These are phyloP conservation scores for Pyrenophora seminiperda DNA, from an alignment of 2,329 filamentous ascomycete genomes.

Conservation along the genomic window DNA sequence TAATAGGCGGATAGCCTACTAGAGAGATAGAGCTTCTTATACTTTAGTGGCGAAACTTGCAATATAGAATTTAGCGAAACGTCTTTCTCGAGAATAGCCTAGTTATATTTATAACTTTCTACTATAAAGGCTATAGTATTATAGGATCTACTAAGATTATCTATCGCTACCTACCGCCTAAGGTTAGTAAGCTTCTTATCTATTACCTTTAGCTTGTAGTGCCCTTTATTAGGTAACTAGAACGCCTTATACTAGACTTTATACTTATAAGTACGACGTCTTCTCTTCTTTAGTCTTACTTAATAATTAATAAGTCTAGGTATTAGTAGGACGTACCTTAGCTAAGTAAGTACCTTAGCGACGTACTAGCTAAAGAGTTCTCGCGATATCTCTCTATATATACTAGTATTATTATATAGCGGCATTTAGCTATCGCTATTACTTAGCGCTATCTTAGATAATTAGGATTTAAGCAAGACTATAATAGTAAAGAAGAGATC, in stretches of 20 bases:
- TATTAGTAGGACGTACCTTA: background rate
- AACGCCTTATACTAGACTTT: background rate
- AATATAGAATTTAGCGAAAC: background rate
- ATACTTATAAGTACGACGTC: background rate
- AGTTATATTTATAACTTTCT: background rate
- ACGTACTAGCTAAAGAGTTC: conserved; percentile 1
- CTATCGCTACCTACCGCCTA: background rate
- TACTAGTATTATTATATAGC: background rate
- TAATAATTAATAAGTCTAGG: background rate
- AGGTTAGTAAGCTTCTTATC: background rate
- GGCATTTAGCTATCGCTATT: background rate
- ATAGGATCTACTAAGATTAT: background rate
- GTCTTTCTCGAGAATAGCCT: background rate
- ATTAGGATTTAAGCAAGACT: conserved; percentile 1
- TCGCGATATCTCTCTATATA: background rate
- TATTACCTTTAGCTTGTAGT: background rate
- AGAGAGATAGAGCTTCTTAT: background rate
- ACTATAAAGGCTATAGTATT: background rate
- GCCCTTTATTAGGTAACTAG: background rate
- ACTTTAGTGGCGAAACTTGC: background rate
- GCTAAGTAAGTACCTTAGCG: background rate
- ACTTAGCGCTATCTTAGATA: background rate
- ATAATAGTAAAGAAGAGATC: background rate
- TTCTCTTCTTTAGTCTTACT: background rate
- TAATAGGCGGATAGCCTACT: background rate